A percentile compares a stretch with the other conserved stretches of the same genome.
Conservation (phyloP, 192 early-diverging fungal species). For the Backusella liffmaniae region DNA sequence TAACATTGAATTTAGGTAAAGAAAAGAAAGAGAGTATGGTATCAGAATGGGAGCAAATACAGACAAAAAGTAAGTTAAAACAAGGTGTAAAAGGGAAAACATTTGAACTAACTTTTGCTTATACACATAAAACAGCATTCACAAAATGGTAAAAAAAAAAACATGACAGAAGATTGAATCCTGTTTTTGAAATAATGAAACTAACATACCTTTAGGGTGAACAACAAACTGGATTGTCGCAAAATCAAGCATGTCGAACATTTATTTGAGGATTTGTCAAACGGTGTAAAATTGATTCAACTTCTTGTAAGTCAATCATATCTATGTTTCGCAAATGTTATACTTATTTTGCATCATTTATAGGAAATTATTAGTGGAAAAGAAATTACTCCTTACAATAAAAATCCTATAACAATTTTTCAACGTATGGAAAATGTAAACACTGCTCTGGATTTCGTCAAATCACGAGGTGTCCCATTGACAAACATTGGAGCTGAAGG, state of each 20-base stretch:
- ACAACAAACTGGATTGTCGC: conserved; percentile 66
- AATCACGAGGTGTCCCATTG: conserved; percentile 76
- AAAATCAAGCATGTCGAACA: conserved; percentile 45
- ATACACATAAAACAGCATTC: conserved; percentile 53
- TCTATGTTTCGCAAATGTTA: background rate
- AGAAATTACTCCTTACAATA: conserved; percentile 84
- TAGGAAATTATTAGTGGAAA: conserved; percentile 94
- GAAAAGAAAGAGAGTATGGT: conserved; percentile 58
- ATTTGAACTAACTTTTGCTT: background rate
- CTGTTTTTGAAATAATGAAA: background rate
- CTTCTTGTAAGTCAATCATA: conserved; percentile 46
- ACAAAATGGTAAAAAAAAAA: conserved; percentile 69
- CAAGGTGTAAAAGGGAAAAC: background rate
- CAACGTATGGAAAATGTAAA: conserved; percentile 96
- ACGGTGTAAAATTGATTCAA: conserved; percentile 58
- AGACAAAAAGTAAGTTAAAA: conserved; percentile 81
- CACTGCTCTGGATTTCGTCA: conserved; percentile 92
- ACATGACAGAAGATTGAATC: background rate
- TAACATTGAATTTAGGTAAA: background rate
- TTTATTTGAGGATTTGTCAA: conserved; percentile 41
- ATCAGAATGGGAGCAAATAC: conserved; percentile 83
- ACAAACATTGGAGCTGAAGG: conserved; percentile 97
- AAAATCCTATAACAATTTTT: conserved; percentile 86
- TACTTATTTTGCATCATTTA: conserved; percentile 16
- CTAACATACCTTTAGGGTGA: conserved; percentile 54